Evolutionary conservation across 169 alveolate species (phyloP), one percentile per base, ranked within the genome.

Genomic region (Cardiosporidium cionae): DNA sequence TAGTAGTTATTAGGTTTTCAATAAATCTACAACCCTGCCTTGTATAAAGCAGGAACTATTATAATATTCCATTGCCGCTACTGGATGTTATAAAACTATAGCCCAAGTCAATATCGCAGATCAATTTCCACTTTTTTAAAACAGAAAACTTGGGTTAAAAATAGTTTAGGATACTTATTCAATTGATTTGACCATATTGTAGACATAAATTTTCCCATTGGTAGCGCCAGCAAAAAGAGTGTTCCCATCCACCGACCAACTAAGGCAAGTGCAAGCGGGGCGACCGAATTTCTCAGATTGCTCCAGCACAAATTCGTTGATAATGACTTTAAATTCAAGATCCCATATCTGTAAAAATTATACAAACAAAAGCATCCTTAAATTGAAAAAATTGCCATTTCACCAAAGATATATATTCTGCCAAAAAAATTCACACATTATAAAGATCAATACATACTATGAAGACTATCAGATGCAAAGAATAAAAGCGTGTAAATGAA

Each of bases 171-270:
- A n/a, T n/a, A n/a, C n/a, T n/a, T n/a, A n/a, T n/a, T n/a, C n/a
- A n/a, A n/a, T n/a, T n/a, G n/a, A n/a, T n/a, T 44, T n/a, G 58
- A 44, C n/a, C n/a, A 90, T 89, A 85, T 86, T 90, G 89, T 90
- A 92, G 37, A 92, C 97, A 82, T 92, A 87, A 78, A 92, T 90
- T 80, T 86, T 83, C 70, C 95, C 95, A 76, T 90, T 93, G 3
- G 95, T 90, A 64, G 95, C 86, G 53, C 98, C 98, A 34, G 96
- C 95, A 83, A 87, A 94, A 78, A 94, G 86, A 36, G 91, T 83
- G 84, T 83, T 91, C 33, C 98, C 98, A 74, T 94, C 96, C 65
- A 93, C 91, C 44, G 95, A 89, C 98, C 98, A 94, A 78, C 92
- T 86, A 75, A 94, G 84, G 70, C 97, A 94, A 29, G 93, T 92